Evolutionary conservation across 371 early-diverging fungal species (phyloP), one percentile per base, ranked within the genome.

Genomic region (Mucor velutinosus): DNA sequence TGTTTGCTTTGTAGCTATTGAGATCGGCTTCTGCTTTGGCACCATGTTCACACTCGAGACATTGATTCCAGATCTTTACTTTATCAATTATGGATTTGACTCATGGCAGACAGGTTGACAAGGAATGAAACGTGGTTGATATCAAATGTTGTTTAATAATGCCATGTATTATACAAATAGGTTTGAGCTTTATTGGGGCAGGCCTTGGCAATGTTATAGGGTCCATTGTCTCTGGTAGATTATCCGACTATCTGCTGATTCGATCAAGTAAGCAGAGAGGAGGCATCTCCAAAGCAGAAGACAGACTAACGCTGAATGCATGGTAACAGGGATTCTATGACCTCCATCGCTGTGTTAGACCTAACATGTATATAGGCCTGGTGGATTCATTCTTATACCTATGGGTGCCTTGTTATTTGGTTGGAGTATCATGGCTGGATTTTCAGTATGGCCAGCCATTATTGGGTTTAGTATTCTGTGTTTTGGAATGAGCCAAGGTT

Each of bases 401-500:
- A 47, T 83, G 0, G 87, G 87, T 3, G 73, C 81, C 0, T 72
- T 88, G 1, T 27, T 88, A 4, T 88, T 83, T 73, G 88, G 87
- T 8, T 88, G 86, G 85, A 76, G 81, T 35, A 78, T 83, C 15
- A 64, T 76, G 37, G 67, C 74, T 17, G 59, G 69, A 0, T 66
- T 82, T 21, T 75, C 70, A 35, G 77, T 83, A 4, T 85, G 83
- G 64, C 79, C 71, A 0, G 78, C 86, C 0, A 85, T 86, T 51
- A 58, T 82, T 29, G 87, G 84, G 1, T 85, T 86, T 62, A 79
- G 78, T 45, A 73, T 84, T 30, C 76, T 84, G 35, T 84, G 83
- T 69, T 86, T 87, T 75, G 88, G 86, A 27, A 85, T 86, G 85
- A 81, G 78, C 33, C 88, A 85, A 70, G 83, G 82, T 77, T 59